These are phyloP conservation scores for Epichloe scottii DNA, from an alignment of 2,329 filamentous ascomycete genomes.

Conservation along the genomic window DNA sequence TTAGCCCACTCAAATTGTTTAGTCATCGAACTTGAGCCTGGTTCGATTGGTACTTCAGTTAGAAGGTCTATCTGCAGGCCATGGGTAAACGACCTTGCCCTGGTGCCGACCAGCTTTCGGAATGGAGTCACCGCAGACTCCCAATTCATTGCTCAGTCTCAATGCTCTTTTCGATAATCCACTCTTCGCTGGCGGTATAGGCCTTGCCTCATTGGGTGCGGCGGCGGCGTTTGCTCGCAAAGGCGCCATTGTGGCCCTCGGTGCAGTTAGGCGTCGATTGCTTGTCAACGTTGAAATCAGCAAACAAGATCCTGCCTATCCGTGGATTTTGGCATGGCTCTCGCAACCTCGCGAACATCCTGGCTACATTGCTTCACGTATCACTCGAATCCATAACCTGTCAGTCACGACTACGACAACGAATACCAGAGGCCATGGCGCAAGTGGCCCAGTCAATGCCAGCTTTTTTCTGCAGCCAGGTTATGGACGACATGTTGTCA, in stretches of 20 bases:
- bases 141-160: constrained; percentile 30
- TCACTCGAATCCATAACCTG: constrained; percentile 49
- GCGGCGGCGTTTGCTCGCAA: constrained; percentile 69
- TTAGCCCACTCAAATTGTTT: background rate
- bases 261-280: constrained; percentile 68
- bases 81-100: background rate
- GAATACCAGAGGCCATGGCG: constrained; percentile 43
- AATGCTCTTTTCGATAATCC: constrained; percentile 52
- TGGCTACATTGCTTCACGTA: constrained; percentile 45
- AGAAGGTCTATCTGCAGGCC: too few species aligned
- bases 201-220: constrained; percentile 79
- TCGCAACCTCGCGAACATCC: constrained; percentile 60
- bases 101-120: constrained; percentile 6
- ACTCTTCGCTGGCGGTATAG: constrained; percentile 63
- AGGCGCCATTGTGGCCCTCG: constrained; percentile 58
- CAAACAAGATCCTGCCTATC: constrained; percentile 84
- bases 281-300: constrained; percentile 94
- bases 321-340: constrained; percentile 91
- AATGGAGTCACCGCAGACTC: constrained; percentile 19
- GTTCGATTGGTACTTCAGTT: too few species aligned
- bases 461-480: constrained; percentile 85
- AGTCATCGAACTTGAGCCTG: background rate
- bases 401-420: constrained; percentile 46
- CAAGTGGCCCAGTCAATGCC: constrained; percentile 57
- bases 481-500: constrained; percentile 77